Base-by-base conservation (phyloP, 1,139 yeast genomes). In the Yamadazyma oceani region DNA sequence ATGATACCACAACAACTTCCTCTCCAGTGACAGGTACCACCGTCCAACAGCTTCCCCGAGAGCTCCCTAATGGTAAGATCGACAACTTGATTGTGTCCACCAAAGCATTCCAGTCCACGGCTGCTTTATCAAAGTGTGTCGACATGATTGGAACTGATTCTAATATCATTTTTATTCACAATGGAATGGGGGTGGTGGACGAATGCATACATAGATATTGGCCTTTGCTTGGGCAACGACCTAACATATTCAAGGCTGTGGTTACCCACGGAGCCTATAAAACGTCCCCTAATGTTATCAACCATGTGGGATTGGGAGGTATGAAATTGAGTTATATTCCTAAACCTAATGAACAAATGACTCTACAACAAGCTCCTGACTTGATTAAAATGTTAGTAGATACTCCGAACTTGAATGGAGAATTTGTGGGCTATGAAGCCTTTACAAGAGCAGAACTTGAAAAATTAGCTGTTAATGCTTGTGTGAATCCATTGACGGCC, bases 231-330 rank as follows among this genome's bases (percentile, higher is more conserved):
- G 41, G 41, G 0, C 36, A 52, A 2, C 55, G 80, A 38, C 96
- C 95, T 13, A 65, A 63, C 13, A 54, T 90, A 7, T 78, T 70
- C 52, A 84, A 81, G 53, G 96, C 90, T 32, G 80, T 90, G 12
- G 82, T 83, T 27, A 76, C 88, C 2, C 97, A 90, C 59, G 97
- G 97, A 3, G 88, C 85, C 17, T 72, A 70, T 49, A 63, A 68
- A 39, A 48, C 60, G 0, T 55, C 66, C 4, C 69, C 74, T 1
- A 77, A 72, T 41, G 57, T 64, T 4, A 62, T 70, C n/a, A 75
- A 78, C 30, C 94, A 84, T 59, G 88, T 83, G 6, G 92, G 90
- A 0, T 57, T 58, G 22, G 95, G 90, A 0, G 69, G 69, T 32
- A 57, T 87, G 39, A 70, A 73, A 41, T 56, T 87, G 3, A 36